These are phyloP conservation scores for Pyrenochaeta sp. DNA, from an alignment of 2,329 filamentous ascomycete species.

Conservation along the genomic window DNA sequence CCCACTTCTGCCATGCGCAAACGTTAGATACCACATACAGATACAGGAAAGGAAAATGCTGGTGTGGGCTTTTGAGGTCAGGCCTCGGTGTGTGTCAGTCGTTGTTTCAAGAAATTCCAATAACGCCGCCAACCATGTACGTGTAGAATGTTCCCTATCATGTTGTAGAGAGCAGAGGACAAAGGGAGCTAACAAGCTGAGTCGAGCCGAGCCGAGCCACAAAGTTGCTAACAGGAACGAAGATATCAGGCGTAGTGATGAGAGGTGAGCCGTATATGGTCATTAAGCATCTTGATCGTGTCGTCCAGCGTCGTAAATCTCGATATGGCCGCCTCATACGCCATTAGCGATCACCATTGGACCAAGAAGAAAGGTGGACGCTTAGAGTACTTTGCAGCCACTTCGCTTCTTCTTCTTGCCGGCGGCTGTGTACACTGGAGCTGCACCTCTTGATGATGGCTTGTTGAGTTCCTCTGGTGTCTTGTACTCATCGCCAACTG, in stretches of 20 bases:
- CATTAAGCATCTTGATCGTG: slow-evolving; percentile 51
- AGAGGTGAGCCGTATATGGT: slow-evolving; percentile 34
- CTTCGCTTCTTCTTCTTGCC: slow-evolving; percentile 50
- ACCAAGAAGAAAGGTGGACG: slow-evolving; percentile 14
- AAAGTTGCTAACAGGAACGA: slow-evolving; percentile 22
- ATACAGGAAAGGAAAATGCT: slow-evolving; percentile 38
- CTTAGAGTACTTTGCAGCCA: slow-evolving; percentile 50
- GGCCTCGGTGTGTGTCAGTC: slow-evolving; percentile 22
- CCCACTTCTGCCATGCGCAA: slow-evolving; percentile 14
- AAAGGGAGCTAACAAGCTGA: slow-evolving; percentile 3
- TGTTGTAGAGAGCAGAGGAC: slow-evolving; percentile 7
- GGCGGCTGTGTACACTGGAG: slow-evolving; percentile 32
- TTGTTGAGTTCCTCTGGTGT: slow-evolving; percentile 29
- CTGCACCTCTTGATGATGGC: slow-evolving; percentile 22
- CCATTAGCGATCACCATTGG: slow-evolving; percentile 5
- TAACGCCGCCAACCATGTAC: slow-evolving; percentile 36
- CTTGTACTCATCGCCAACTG: slow-evolving; percentile 73
- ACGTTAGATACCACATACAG: slow-evolving; percentile 46
- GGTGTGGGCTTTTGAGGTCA: slow-evolving; percentile 24
- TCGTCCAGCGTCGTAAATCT: slow-evolving; percentile 51
- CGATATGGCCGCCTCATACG: slow-evolving; percentile 33
- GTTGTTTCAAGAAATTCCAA: slow-evolving; percentile 22
- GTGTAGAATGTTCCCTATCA: slow-evolving; percentile 22
- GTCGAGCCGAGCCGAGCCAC: background rate
- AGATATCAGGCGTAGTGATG: slow-evolving; percentile 36